Evolutionary conservation across 2,329 filamentous ascomycete genomes (phyloP).

Genomic region (Thielaviopsis euricoi): DNA sequence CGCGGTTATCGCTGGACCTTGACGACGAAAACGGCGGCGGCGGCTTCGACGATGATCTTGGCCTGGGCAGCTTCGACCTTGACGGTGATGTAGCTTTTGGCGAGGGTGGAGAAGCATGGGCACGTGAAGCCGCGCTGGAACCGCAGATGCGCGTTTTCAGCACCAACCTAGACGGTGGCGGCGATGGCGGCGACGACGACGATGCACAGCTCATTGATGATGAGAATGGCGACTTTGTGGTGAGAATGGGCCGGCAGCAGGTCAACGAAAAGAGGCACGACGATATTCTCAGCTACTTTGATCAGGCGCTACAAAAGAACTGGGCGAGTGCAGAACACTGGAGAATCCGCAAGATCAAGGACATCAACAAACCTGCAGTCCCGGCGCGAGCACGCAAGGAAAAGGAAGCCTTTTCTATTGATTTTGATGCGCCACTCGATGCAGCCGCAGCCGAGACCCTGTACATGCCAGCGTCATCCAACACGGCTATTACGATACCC

Average conservation of each 20-base stretch:
- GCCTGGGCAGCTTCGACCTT: constrained; percentile 54
- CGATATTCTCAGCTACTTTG: constrained; percentile 95
- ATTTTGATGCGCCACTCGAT: constrained; percentile 66
- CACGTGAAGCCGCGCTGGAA: constrained; percentile 70
- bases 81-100: constrained; percentile 75
- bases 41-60: constrained; percentile 55
- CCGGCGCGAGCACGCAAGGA: constrained; percentile 62
- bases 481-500: constrained; percentile 65
- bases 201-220: constrained; percentile 35
- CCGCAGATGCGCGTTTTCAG: constrained; percentile 72
- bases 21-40: constrained; percentile 74
- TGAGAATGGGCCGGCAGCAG: constrained; percentile 55
- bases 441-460: constrained; percentile 55
- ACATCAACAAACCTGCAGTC: constrained; percentile 46
- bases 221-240: constrained; percentile 47
- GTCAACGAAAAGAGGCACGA: constrained; percentile 54
- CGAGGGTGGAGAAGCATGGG: constrained; percentile 92
- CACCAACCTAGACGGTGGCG: constrained; percentile 38
- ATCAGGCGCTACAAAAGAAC: constrained; percentile 89
- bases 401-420: constrained; percentile 90
- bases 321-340: constrained; percentile 98
- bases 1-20: constrained; percentile 70
- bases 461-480: constrained; percentile 66
- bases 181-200: constrained; percentile 21
- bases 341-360: constrained; percentile 89